Percentiles rank a stretch among this genome's conserved stretches.
phyloP scores from a whole-genome alignment of 352 stramenopile genomes.

The Lagenidium giganteum region DNA sequence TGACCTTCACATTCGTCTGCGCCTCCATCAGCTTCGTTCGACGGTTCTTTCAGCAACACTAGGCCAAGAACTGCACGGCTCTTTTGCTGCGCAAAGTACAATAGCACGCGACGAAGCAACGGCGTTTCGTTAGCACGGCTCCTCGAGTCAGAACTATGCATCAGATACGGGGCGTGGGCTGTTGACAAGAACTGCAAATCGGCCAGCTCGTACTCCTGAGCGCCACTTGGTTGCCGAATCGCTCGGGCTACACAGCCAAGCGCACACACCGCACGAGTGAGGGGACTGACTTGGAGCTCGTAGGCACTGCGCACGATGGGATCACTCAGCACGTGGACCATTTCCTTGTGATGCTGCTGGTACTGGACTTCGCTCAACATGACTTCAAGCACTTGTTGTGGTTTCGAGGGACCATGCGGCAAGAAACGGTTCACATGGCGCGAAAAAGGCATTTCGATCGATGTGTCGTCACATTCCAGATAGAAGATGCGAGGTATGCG shows the following conservation, averaged over 20 bases:
- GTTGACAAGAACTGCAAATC: conserved; percentile 77
- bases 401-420: conserved; percentile 46
- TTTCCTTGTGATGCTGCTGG: conserved; percentile 67
- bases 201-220: conserved; percentile 53
- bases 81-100: conserved; percentile 74
- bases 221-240: conserved; percentile 22
- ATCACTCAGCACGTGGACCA: conserved; percentile 78
- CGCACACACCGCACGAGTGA: conserved; percentile 87
- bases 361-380: conserved; percentile 68
- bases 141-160: conserved; percentile 23
- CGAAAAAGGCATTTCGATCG: conserved; percentile 57
- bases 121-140: conserved; percentile 10
- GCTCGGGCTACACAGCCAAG: conserved; percentile 86
- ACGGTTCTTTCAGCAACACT: conserved; percentile 32
- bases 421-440: conserved; percentile 53
- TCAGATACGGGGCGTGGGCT: conserved; percentile 54
- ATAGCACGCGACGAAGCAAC: conserved; percentile 45
- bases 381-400: conserved; percentile 59
- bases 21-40: conserved; percentile 6
- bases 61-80: conserved; percentile 51
- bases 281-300: conserved; percentile 89
- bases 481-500: conserved; percentile 72
- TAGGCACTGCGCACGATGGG: conserved; percentile 88
- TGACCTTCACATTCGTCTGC: conserved; percentile 28
- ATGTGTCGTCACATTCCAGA: conserved; percentile 58